phyloP scores from a whole-genome alignment of 441 rosid species.

The Capsella rubella region DNA sequence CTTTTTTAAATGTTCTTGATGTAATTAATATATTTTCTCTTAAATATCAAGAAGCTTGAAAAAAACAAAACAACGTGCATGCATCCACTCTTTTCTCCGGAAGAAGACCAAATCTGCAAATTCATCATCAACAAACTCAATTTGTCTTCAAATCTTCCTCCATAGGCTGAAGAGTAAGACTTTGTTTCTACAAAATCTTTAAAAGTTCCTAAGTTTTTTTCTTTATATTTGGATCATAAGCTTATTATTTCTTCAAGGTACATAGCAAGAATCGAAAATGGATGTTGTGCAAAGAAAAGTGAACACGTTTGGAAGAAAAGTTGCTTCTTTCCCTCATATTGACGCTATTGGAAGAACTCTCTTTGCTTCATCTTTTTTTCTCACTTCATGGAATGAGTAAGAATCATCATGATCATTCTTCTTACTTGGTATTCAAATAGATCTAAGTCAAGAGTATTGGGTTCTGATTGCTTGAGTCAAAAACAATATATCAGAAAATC shows the following conservation, averaged over 20 bases:
- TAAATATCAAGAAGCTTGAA: not conserved
- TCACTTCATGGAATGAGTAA: slow-evolving; percentile 46
- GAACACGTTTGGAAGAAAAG: slow-evolving; percentile 35
- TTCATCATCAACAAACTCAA: slow-evolving; percentile 1
- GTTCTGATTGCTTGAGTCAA: too few relatives aligned
- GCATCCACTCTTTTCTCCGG: slow-evolving; percentile 1
- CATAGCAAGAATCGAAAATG: slow-evolving; percentile 37
- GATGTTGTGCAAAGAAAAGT: slow-evolving; percentile 45
- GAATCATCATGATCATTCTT: not conserved
- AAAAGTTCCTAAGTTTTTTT: not conserved
- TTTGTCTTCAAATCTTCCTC: not conserved
- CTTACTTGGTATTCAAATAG: not conserved
- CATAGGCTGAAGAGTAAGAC: slow-evolving; percentile 15
- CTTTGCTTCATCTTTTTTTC: slow-evolving; percentile 43
- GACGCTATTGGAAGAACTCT: slow-evolving; percentile 45
- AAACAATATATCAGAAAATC: not conserved
- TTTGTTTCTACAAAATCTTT: not conserved
- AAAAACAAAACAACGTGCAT: slow-evolving; percentile 6
- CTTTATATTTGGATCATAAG: not conserved
- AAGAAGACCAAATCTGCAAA: slow-evolving; percentile 22
- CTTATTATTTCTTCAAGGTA: slow-evolving; percentile 15
- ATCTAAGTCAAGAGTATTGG: too few relatives aligned
- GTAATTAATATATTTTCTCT: not conserved
- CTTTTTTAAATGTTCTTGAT: not conserved
- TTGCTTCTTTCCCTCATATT: slow-evolving; percentile 39